phyloP scores from a whole-genome alignment of 1,139 yeast genomes.

The Geotrichum phurueaensis region DNA sequence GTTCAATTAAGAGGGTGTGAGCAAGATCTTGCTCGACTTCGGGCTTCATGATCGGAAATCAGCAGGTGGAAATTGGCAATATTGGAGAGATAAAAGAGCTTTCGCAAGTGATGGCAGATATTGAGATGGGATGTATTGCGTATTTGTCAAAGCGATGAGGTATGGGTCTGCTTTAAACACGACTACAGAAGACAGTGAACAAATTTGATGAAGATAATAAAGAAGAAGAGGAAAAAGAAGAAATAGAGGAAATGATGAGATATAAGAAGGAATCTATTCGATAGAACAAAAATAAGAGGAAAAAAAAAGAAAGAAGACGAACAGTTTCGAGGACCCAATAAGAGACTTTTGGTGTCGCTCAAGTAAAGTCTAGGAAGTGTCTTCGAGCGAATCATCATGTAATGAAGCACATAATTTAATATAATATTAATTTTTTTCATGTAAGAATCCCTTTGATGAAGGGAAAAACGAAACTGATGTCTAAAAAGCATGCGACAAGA shows the following conservation, averaged over 20 bases:
- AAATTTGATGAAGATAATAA: not conserved
- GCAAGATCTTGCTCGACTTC: constrained; percentile 97
- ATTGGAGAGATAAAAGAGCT: not conserved
- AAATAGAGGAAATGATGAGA: not conserved
- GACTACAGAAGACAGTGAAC: not conserved
- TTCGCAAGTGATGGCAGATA: not conserved
- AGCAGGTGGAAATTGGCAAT: not conserved
- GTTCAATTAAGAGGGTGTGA: constrained; percentile 87
- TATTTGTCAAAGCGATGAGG: not conserved
- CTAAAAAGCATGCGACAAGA: not conserved
- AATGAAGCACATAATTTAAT: not conserved
- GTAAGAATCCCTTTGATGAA: not conserved
- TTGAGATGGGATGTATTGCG: not conserved
- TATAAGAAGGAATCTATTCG: not conserved
- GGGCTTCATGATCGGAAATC: constrained; percentile 42
- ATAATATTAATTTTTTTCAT: not conserved
- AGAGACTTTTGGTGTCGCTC: not conserved
- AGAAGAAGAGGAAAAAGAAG: not conserved
- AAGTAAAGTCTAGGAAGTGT: not conserved
- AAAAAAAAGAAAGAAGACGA: not conserved
- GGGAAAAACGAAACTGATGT: not conserved
- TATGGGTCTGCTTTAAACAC: not conserved
- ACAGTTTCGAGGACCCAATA: not conserved
- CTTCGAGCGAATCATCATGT: not conserved
- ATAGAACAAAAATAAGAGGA: not conserved